phyloP scores from a whole-genome alignment of 164 flowering plant genomes.

The Piper betle region DNA sequence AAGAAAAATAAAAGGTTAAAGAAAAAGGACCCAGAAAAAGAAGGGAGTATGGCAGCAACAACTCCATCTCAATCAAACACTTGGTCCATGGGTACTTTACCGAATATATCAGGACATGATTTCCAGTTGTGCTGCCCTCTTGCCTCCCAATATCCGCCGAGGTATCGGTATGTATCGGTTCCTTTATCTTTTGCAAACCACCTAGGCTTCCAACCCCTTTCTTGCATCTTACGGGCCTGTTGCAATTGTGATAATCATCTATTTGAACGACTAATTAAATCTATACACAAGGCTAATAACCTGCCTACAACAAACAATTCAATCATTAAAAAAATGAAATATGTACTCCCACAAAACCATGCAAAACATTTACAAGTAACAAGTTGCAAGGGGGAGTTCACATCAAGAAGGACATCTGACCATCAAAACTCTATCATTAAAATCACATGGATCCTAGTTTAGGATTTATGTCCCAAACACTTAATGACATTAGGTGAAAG shows the following conservation, averaged over 20 bases:
- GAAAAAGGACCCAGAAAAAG: not conserved
- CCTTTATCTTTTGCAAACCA: constrained; percentile 70
- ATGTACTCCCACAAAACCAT: no score
- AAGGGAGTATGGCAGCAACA: not conserved
- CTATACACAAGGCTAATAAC: no score
- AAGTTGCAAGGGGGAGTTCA: no score
- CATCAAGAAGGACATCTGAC: no score
- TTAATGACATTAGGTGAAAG: no score
- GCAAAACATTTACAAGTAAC: no score
- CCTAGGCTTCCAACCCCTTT: constrained; percentile 71
- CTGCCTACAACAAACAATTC: not conserved
- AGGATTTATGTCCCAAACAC: no score
- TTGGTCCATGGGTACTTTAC: constrained; percentile 46
- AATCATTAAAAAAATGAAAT: no score
- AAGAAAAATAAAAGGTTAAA: not conserved
- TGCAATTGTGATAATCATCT: not conserved
- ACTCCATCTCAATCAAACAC: constrained; percentile 10
- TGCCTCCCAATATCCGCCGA: constrained; percentile 89
- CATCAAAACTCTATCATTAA: no score
- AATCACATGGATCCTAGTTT: no score
- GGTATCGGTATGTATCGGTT: constrained; percentile 38
- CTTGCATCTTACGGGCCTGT: constrained; percentile 77
- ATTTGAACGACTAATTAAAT: not conserved
- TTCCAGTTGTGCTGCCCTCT: constrained; percentile 54
- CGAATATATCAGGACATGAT: constrained; percentile 64